These are phyloP conservation scores for Amanita phalloides DNA, from an alignment of 768 basidiomycete species.

Conservation along the genomic window DNA sequence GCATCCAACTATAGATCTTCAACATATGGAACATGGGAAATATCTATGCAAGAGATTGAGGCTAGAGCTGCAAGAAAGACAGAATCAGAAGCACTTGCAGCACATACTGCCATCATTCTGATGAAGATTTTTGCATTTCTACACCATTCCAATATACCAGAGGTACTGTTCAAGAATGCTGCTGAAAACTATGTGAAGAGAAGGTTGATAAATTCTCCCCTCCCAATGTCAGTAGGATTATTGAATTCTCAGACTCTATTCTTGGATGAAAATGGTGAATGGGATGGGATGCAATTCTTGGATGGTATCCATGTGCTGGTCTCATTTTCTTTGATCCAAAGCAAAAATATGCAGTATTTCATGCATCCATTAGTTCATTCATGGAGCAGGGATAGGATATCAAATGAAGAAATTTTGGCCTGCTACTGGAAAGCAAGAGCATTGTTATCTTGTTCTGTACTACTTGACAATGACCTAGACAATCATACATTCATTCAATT, in stretches of 20 bases:
- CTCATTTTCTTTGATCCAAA: too few relatives aligned
- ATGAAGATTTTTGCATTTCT: background rate
- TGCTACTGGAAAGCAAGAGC: background rate
- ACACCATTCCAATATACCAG: background rate
- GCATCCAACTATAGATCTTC: background rate
- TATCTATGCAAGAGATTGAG: background rate
- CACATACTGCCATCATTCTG: background rate
- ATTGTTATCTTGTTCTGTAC: background rate
- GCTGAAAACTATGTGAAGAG: too few relatives aligned
- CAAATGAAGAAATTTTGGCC: background rate
- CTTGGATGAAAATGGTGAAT: background rate
- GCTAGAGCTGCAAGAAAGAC: background rate
- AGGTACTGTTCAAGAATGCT: background rate
- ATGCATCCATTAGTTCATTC: conserved; percentile 8
- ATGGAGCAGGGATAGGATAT: background rate
- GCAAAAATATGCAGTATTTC: background rate
- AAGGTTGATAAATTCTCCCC: background rate
- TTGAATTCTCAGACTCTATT: background rate
- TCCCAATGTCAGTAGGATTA: background rate
- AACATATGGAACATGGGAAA: conserved; percentile 3
- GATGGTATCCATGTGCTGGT: too few relatives aligned
- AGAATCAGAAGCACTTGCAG: background rate
- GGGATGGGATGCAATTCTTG: too few relatives aligned
- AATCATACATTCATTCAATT: background rate
- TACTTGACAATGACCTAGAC: background rate